Base-by-base conservation (phyloP, 2,329 filamentous ascomycete species). In the Pseudonectria buxi region DNA sequence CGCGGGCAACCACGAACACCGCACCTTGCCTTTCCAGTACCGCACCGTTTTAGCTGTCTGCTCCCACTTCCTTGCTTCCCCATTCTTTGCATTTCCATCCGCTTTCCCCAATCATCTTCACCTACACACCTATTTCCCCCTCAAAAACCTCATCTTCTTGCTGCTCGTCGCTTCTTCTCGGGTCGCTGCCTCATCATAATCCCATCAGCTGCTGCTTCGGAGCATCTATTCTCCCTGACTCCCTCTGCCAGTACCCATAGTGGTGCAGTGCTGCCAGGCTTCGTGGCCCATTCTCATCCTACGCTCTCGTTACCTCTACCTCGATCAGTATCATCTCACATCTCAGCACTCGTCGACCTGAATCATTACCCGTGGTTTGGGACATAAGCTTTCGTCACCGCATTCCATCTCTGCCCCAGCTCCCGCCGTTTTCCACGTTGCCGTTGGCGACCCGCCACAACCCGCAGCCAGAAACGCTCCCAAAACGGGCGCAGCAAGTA, bases 231-330 rank as follows among this genome's bases (percentile, higher is more conserved):
- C n/a, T n/a, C n/a, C n/a, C n/a, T n/a, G n/a, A n/a, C n/a, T n/a
- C n/a, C n/a, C n/a, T 35, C 46, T 50, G 44, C 39, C 41, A 36
- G 42, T 38, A 44, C 44, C 46, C 43, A 41, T 49, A 44, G 45
- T 47, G 42, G 46, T 42, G 34, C 37, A 43, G 33, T 39, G 46
- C 46, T 47, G 44, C 38, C 26, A 39, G 40, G 35, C 37, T 46
- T 36, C 13, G 39, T 46, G 45, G n/a, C n/a, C n/a, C n/a, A n/a
- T n/a, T n/a, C n/a, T n/a, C n/a, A n/a, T n/a, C n/a, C n/a, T n/a
- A n/a, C n/a, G n/a, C n/a, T n/a, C n/a, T n/a, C n/a, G n/a, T n/a
- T n/a, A n/a, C n/a, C n/a, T n/a, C n/a, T n/a, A n/a, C n/a, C n/a
- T n/a, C n/a, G n/a, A n/a, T n/a, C n/a, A n/a, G n/a, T n/a, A n/a